Base-by-base conservation (phyloP, 495 filamentous ascomycete species). In the Bathelium albidoporum region DNA sequence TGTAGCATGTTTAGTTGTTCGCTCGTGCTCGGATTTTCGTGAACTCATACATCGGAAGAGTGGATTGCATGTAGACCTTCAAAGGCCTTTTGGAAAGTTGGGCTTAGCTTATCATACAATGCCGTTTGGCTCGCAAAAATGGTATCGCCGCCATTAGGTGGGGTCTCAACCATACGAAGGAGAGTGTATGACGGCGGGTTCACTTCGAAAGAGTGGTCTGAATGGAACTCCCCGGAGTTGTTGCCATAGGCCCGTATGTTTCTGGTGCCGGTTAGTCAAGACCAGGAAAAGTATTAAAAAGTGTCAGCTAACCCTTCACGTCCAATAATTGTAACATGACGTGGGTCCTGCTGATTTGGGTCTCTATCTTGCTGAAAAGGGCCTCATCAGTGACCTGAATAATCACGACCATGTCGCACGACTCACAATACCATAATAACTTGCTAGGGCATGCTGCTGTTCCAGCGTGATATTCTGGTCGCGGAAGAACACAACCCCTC, bases 401-500 rank as follows among this genome's bases (percentile, higher is more conserved):
- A 20, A 49, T 10, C 2, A 9, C 22, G 16, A 28, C 12, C 29
- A 11, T 26, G 22, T 18, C 3, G 3, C 22, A 36, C 5, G 31
- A 60, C 60, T 31, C 16, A 62, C 60, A 5, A 62, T 53, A 9
- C 60, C 60, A 26, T 62, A 62, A 49, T 62, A 52, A 5, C 36
- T 18, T 29, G 60, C 60, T 12, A 62, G 39, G 11, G 32, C 60
- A 49, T 62, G 60, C 31, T 62, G 60, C 60, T 62, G 60, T 52
- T 62, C 60, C 4, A 62, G 39, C n/a, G 60, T 62, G 32, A 77
- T 71, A 60, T 78, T 74, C 66, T 81, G 78, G 60, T 76, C 73
- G 28, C 76, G 65, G 66, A 80, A 77, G 24, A 80, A 77, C 16
- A 80, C 68, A 16, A 77, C 73, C 9, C 73, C 74, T 22, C 78